Evolutionary conservation across 305 asterid genomes (phyloP).

Genomic region (Fraxinus dipetala): DNA sequence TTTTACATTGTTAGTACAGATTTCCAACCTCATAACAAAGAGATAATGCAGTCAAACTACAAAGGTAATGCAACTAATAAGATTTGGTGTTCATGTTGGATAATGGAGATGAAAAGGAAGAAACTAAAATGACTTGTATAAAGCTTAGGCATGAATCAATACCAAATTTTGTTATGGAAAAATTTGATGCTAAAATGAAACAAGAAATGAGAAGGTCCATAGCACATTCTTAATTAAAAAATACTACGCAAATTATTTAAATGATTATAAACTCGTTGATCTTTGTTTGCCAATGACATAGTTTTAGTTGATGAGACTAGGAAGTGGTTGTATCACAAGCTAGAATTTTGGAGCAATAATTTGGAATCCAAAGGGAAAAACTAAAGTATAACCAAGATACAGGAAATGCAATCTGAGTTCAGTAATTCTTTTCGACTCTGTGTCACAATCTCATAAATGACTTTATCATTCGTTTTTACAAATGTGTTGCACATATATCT

Average conservation of each 20-base stretch:
- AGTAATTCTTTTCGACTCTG: no score
- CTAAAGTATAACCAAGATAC: no score
- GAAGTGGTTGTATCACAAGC: no score
- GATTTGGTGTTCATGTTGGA: background rate
- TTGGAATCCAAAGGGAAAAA: no score
- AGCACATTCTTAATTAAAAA: background rate
- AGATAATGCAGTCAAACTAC: conserved; percentile 27
- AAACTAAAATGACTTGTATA: background rate
- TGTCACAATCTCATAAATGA: no score
- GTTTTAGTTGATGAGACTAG: background rate
- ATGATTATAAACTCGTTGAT: background rate
- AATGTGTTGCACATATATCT: no score
- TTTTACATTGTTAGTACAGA: conserved; percentile 20
- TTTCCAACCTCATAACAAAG: conserved; percentile 23
- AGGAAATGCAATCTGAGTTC: no score
- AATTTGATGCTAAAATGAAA: background rate
- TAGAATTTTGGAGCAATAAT: no score
- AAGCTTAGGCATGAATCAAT: background rate
- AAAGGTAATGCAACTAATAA: conserved; percentile 18
- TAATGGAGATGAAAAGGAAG: background rate
- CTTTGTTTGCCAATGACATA: background rate
- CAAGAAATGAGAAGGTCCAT: background rate
- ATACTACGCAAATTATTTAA: background rate
- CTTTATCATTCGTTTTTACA: no score
- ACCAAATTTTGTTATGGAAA: background rate